Evolutionary conservation across 768 basidiomycete genomes (phyloP).

Genomic region (Russula brevipes): DNA sequence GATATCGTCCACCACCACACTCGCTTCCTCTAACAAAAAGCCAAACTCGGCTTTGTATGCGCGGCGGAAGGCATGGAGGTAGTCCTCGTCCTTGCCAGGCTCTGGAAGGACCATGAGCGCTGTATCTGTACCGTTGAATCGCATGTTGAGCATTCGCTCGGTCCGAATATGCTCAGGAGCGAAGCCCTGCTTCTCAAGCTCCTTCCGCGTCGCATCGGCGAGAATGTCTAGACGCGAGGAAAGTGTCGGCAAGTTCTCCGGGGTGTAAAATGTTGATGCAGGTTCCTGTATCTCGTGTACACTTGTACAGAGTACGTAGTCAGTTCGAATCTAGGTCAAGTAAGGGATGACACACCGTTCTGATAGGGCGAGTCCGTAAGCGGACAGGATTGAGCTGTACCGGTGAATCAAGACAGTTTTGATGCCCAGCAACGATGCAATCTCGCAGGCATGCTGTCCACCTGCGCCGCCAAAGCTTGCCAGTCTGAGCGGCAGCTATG

Average conservation of each 20-base stretch:
- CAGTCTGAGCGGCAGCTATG: conserved; percentile 40
- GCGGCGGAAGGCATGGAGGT: conserved; percentile 71
- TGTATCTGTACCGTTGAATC: conserved; percentile 91
- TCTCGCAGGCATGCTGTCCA: conserved; percentile 91
- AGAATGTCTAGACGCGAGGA: conserved; percentile 65
- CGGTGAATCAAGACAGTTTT: conserved; percentile 83
- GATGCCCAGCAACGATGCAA: conserved; percentile 80
- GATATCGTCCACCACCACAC: conserved; percentile 85
- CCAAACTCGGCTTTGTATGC: conserved; percentile 87
- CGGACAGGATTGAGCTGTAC: conserved; percentile 89
- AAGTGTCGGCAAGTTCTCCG: conserved; percentile 50
- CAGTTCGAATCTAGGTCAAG: not conserved
- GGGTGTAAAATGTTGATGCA: conserved; percentile 70
- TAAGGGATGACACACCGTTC: conserved; percentile 46
- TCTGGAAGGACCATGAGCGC: conserved; percentile 76
- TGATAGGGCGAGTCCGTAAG: conserved; percentile 89
- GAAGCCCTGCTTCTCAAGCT: conserved; percentile 80
- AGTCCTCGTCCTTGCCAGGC: conserved; percentile 57
- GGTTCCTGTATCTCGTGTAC: conserved; percentile 89
- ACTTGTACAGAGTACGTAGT: conserved; percentile 34
- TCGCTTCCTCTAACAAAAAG: conserved; percentile 80
- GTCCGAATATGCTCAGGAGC: conserved; percentile 61
- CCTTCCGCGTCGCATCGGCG: conserved; percentile 52
- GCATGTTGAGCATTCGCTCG: conserved; percentile 87
- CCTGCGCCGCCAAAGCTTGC: conserved; percentile 89